Evolutionary conservation across 1,284 basidiomycete species (phyloP).

Genomic region (Coniferiporia sulphurascens): DNA sequence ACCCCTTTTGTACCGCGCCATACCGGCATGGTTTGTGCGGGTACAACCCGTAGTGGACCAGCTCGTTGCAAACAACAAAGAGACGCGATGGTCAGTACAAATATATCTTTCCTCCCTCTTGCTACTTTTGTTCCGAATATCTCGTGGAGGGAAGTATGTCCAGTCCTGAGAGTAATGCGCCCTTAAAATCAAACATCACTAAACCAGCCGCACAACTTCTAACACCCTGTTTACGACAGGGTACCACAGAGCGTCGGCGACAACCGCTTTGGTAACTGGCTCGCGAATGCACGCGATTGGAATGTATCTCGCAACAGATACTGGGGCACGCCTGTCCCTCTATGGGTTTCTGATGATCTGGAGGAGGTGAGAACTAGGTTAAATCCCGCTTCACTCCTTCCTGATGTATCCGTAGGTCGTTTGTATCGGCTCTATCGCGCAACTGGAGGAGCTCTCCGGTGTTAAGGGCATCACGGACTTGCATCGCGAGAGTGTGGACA

Average conservation of each 20-base stretch:
- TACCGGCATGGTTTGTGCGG: slow-evolving; percentile 95
- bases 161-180: too few relatives aligned
- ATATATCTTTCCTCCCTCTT: slow-evolving; percentile 5
- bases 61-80: slow-evolving; percentile 87
- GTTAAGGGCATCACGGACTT: slow-evolving; percentile 85
- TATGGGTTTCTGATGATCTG: slow-evolving; percentile 94
- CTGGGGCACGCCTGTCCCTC: slow-evolving; percentile 97
- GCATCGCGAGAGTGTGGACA: slow-evolving; percentile 93
- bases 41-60: slow-evolving; percentile 83
- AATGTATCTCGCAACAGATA: slow-evolving; percentile 99
- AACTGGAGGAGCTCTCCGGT: slow-evolving; percentile 88
- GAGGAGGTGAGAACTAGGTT: slow-evolving; percentile 61
- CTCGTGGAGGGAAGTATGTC: too few relatives aligned
- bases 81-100: slow-evolving; percentile 76
- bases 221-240: slow-evolving; percentile 40
- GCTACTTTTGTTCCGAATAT: not conserved
- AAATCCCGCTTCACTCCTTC: not conserved
- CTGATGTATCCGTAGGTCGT: slow-evolving; percentile 54
- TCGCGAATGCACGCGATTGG: slow-evolving; percentile 97
- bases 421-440: slow-evolving; percentile 82
- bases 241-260: slow-evolving; percentile 91
- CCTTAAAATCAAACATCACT: too few relatives aligned
- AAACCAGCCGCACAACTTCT: not conserved
- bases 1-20: slow-evolving; percentile 93
- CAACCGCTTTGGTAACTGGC: slow-evolving; percentile 94